Base-by-base conservation (phyloP, 2,329 filamentous ascomycete genomes). In the Cordyceps fumosorosea region DNA sequence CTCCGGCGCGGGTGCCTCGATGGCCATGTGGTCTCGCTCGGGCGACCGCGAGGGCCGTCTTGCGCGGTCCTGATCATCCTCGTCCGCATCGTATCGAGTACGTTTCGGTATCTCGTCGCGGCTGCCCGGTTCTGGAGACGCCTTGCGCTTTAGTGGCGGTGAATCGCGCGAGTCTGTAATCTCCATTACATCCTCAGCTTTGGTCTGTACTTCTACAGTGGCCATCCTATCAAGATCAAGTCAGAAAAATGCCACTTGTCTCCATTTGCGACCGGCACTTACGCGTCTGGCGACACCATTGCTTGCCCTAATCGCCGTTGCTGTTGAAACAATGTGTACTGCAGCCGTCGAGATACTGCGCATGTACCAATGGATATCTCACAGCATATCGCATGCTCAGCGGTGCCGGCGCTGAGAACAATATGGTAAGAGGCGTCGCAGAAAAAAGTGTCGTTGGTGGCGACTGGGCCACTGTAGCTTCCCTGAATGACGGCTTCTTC, bases 121-220 rank as follows among this genome's bases (percentile, higher is more conserved):
- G 20, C 64, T 61, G 29, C 64, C 63, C 18, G 65, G 55, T 18
- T 64, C 65, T 3, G 62, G 55, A 12, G 69, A 69, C 8, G 66
- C 70, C 51, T 72, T 75, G 62, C 73, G 67, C 63, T 75, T 76
- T 3, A 68, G 62, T 29, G 37, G 51, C 24, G 14, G 53, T 16
- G 53, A n/a, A 14, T 57, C 37, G 20, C 47, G 34, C 10, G 54
- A 29, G 8, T 45, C 29, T 53, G 20, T 20, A 12, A 37, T 20
- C 18, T 58, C 54, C 54, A 40, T 62, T 8, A 3, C 8, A 22
- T 2, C 24, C 29, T 8, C 67, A 5, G 26, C 8, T 10, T 20
- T 20, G n/a, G 37, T 18, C 8, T 34, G 48, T 24, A 20, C 11
- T 20, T 52, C 34, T 29, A 18, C 26, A 54, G n/a, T 16, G 6